phyloP scores from a whole-genome alignment of 2,329 filamentous ascomycete species.

The Grosmannia penicillata region DNA sequence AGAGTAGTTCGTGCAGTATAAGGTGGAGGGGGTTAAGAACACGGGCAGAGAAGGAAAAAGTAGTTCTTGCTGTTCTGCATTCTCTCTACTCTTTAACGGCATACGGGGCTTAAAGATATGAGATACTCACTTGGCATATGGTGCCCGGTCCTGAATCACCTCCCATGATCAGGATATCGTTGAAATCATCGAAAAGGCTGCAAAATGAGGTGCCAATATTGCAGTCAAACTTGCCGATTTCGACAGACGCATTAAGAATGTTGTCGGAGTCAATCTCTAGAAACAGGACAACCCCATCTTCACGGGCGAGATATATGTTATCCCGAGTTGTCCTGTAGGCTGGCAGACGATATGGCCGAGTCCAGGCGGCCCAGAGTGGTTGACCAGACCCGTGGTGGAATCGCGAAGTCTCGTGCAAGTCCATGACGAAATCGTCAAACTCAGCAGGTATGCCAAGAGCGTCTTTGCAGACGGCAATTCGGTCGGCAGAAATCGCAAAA shows the following conservation, averaged over 20 bases:
- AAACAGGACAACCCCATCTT: constrained; percentile 70
- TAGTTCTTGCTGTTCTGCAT: not conserved
- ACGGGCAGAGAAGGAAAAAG: not conserved
- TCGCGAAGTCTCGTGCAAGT: constrained; percentile 23
- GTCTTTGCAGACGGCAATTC: constrained; percentile 41
- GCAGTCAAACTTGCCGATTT: constrained; percentile 52
- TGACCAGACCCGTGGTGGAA: constrained; percentile 29
- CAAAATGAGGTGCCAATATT: constrained; percentile 75
- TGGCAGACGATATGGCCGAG: constrained; percentile 55
- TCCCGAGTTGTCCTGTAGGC: constrained; percentile 52
- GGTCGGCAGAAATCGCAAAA: constrained; percentile 47
- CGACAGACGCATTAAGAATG: constrained; percentile 37
- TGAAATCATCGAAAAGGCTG: constrained; percentile 49
- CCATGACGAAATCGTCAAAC: constrained; percentile 29
- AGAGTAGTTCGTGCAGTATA: no score
- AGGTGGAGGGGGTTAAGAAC: no score
- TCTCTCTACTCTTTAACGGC: not conserved
- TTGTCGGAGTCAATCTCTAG: constrained; percentile 49
- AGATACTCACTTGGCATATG: constrained; percentile 47
- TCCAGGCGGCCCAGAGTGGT: constrained; percentile 74
- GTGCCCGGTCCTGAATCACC: constrained; percentile 67
- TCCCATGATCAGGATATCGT: constrained; percentile 66
- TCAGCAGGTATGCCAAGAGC: constrained; percentile 34
- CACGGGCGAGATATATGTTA: constrained; percentile 70
- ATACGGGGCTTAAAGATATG: not conserved